These are phyloP conservation scores for Pythium vanterpoolii DNA, from an alignment of 352 stramenopile species.

Conservation along the genomic window DNA sequence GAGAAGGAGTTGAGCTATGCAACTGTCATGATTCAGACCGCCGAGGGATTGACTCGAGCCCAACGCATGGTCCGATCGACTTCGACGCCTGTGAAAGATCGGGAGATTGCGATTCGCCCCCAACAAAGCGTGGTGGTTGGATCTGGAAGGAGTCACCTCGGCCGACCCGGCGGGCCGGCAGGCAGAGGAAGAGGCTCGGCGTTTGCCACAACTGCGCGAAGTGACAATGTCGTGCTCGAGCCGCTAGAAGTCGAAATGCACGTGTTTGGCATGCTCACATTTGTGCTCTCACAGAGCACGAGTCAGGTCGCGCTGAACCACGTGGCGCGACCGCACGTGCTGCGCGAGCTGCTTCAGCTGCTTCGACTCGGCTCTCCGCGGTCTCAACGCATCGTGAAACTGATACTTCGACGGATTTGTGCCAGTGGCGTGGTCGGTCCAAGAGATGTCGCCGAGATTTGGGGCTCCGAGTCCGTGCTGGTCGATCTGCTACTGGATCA, in stretches of 20 bases:
- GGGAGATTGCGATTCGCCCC: constrained; percentile 36
- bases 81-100: constrained; percentile 70
- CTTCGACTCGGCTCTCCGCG: constrained; percentile 72
- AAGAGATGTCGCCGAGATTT: constrained; percentile 58
- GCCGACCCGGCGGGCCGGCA: constrained; percentile 12
- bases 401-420: constrained; percentile 71
- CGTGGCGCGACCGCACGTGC: constrained; percentile 53
- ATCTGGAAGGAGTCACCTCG: constrained; percentile 6
- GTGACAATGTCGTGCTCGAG: constrained; percentile 39
- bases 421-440: constrained; percentile 67
- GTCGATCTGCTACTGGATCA: constrained; percentile 85
- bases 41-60: constrained; percentile 71
- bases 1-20: constrained; percentile 75
- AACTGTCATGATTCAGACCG: constrained; percentile 63
- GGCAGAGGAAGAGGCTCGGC: constrained; percentile 8
- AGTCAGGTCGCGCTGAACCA: constrained; percentile 56
- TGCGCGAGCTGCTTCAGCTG: constrained; percentile 76
- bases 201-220: constrained; percentile 19
- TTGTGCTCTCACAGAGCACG: constrained; percentile 77
- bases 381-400: constrained; percentile 79
- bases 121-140: constrained; percentile 38
- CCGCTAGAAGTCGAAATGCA: constrained; percentile 76
- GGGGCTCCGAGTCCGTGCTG: constrained; percentile 77
- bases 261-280: constrained; percentile 67
- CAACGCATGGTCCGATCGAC: constrained; percentile 82